Base-by-base conservation (phyloP, 495 filamentous ascomycete species). In the Penicillium verhagenii region DNA sequence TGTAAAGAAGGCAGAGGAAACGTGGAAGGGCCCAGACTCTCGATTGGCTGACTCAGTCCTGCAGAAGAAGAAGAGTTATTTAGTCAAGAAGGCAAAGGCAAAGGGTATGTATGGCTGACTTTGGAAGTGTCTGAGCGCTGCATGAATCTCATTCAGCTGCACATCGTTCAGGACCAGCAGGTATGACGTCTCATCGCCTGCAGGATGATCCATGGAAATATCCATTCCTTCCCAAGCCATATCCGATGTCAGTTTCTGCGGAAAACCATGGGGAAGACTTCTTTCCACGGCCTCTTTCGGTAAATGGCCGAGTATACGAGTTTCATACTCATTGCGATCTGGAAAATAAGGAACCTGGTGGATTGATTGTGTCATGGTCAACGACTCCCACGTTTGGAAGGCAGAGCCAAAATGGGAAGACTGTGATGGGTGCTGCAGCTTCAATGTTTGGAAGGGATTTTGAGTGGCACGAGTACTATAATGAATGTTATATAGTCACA, bases 1-100 rank as follows among this genome's bases (percentile, higher is more conserved):
- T 73, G 69, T 0, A 81, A 64, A 5, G 54, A 73, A 1, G 80
- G 76, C 2, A 85, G 62, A 1, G 81, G 81, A 57, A 85, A 84
- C 3, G 28, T 50, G n/a, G n/a, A 31, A 31, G 1, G n/a, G n/a
- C n/a, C n/a, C n/a, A n/a, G n/a, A n/a, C n/a, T n/a, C n/a, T n/a
- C n/a, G n/a, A n/a, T n/a, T n/a, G n/a, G n/a, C n/a, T n/a, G n/a
- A n/a, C n/a, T n/a, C n/a, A n/a, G n/a, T n/a, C n/a, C n/a, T n/a
- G n/a, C n/a, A n/a, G n/a, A n/a, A n/a, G n/a, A n/a, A n/a, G n/a
- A n/a, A n/a, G n/a, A n/a, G n/a, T n/a, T n/a, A n/a, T n/a, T n/a
- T n/a, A n/a, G n/a, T n/a, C n/a, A n/a, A n/a, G n/a, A n/a, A n/a
- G n/a, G n/a, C n/a, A n/a, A n/a, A n/a, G n/a, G n/a, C n/a, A n/a